Evolutionary conservation across 1,284 basidiomycete genomes (phyloP).

Genomic region (Sporisorium sorghi): DNA sequence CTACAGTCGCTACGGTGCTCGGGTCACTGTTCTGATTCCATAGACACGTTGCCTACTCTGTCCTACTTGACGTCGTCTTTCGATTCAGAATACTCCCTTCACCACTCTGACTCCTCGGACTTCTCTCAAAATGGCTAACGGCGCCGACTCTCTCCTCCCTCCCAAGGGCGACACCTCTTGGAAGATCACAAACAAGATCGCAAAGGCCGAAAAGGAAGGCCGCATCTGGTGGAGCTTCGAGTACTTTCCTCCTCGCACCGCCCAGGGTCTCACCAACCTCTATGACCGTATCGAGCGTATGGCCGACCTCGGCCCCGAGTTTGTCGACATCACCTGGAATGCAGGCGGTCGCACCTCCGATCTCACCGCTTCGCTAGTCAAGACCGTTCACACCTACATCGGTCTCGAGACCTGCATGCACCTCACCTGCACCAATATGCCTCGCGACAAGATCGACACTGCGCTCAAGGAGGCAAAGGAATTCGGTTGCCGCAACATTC

Average conservation of each 20-base stretch:
- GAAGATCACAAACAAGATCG: constrained; percentile 68
- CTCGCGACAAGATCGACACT: constrained; percentile 89
- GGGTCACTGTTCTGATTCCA: constrained; percentile 50
- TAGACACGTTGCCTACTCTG: constrained; percentile 33
- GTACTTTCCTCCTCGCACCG: constrained; percentile 94
- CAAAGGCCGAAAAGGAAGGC: constrained; percentile 66
- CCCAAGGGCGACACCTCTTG: constrained; percentile 51
- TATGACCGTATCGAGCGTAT: constrained; percentile 96
- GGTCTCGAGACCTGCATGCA: constrained; percentile 70
- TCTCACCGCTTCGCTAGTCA: constrained; percentile 80
- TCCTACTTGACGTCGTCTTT: constrained; percentile 28
- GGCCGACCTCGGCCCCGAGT: constrained; percentile 93
- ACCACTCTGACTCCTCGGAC: constrained; percentile 6
- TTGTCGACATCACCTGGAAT: constrained; percentile 99
- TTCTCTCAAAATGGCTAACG: constrained; percentile 26
- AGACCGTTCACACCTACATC: constrained; percentile 74
- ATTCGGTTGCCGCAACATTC: constrained; percentile 91
- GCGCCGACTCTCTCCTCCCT: constrained; percentile 22
- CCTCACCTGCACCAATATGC: constrained; percentile 74
- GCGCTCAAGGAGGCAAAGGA: constrained; percentile 91
- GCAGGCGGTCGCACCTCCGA: constrained; percentile 86
- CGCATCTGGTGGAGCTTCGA: constrained; percentile 77
- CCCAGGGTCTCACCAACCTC: constrained; percentile 76
- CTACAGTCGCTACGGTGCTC: constrained; percentile 24
- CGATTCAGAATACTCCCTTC: constrained; percentile 46